Conservation (phyloP, 805 yeast species). For the Cyberlindnera xishuangbannaensis region DNA sequence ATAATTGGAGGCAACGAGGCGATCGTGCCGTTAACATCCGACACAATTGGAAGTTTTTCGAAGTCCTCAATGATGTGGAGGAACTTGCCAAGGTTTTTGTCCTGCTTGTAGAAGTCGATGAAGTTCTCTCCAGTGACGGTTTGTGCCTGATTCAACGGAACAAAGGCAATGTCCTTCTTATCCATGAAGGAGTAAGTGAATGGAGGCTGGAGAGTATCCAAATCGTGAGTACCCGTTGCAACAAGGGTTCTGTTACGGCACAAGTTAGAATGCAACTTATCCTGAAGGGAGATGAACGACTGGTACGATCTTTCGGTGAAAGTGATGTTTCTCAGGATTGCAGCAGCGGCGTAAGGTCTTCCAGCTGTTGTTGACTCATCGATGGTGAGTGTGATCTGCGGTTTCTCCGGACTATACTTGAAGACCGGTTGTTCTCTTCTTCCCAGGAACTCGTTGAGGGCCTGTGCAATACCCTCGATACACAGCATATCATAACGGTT, state of each 20-base stretch:
- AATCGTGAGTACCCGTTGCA: conserved; percentile 97
- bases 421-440: conserved; percentile 58
- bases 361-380: conserved; percentile 65
- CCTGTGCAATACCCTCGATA: conserved; percentile 96
- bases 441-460: conserved; percentile 86
- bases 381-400: conserved; percentile 61
- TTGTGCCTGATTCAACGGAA: conserved; percentile 67
- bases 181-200: conserved; percentile 82
- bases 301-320: conserved; percentile 85
- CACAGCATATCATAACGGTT: conserved; percentile 98
- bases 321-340: conserved; percentile 77
- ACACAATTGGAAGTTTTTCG: conserved; percentile 86
- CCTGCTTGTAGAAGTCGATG: conserved; percentile 86
- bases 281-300: conserved; percentile 93
- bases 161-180: conserved; percentile 70
- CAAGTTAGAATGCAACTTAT: conserved; percentile 88
- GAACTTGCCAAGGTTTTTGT: conserved; percentile 84
- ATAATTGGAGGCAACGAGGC: conserved; percentile 96
- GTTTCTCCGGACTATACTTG: conserved; percentile 54
- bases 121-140: conserved; percentile 69
- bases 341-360: conserved; percentile 94
- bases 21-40: conserved; percentile 69
- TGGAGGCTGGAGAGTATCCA: conserved; percentile 73
- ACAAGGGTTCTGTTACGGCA: conserved; percentile 97
- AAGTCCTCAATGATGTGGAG: conserved; percentile 83